Conservation (phyloP, 2,329 filamentous ascomycete species). For the Lasiodiplodia gonubiensis region DNA sequence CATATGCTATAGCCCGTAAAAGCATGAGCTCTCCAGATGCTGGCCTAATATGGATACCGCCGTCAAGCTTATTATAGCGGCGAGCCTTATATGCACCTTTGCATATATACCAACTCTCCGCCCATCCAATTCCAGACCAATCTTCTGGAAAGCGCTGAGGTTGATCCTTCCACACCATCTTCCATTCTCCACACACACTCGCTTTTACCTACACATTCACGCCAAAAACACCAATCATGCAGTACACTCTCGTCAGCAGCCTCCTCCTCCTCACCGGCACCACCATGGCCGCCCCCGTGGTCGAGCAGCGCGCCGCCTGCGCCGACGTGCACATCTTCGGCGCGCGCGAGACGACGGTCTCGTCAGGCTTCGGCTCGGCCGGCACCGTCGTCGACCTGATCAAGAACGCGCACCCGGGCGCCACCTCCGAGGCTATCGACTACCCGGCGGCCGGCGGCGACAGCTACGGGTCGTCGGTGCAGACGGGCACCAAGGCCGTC, state of each 20-base stretch:
- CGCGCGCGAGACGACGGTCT: conserved; percentile 16
- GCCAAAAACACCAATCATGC: conserved; percentile 34
- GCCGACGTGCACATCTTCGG: conserved; percentile 20
- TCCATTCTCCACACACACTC: not conserved
- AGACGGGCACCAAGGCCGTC: not conserved
- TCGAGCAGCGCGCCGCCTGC: conserved; percentile 32
- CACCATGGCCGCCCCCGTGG: conserved; percentile 44
- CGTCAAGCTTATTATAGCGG: not conserved
- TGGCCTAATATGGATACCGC: not conserved
- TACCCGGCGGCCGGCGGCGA: conserved; percentile 39
- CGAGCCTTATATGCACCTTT: not conserved
- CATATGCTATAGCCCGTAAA: conserved; percentile 1
- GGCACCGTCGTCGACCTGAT: conserved; percentile 33
- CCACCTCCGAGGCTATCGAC: conserved; percentile 8
- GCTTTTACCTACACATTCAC: conserved; percentile 23
- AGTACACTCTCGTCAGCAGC: conserved; percentile 37
- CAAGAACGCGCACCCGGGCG: conserved; percentile 8
- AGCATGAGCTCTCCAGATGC: not conserved
- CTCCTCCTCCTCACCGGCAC: conserved; percentile 39
- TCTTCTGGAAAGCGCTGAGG: not conserved
- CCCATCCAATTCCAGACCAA: not conserved
- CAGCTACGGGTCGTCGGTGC: not conserved
- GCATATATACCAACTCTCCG: not conserved
- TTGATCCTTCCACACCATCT: not conserved
- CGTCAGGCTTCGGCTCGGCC: conserved; percentile 42